phyloP scores from a whole-genome alignment of 2,329 filamentous ascomycete species.

The Alternaria brassicicola region DNA sequence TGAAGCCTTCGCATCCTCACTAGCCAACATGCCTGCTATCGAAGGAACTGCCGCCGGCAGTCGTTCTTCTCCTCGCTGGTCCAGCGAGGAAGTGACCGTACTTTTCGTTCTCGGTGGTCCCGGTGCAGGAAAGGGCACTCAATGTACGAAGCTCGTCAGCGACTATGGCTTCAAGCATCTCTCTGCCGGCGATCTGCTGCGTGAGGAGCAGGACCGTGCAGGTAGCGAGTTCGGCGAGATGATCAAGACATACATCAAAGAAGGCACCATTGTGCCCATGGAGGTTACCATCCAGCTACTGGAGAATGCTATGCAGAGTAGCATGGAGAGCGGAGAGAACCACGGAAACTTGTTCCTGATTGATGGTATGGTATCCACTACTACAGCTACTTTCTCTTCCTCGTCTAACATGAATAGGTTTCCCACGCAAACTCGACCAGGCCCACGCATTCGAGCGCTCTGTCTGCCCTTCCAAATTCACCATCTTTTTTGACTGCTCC shows the following conservation, averaged over 20 bases:
- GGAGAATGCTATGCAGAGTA: slow-evolving; percentile 86
- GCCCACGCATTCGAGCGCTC: slow-evolving; percentile 89
- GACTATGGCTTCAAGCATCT: slow-evolving; percentile 93
- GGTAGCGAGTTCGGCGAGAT: slow-evolving; percentile 89
- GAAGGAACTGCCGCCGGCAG: slow-evolving; percentile 44
- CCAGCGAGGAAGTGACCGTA: slow-evolving; percentile 78
- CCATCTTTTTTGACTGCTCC: slow-evolving; percentile 92
- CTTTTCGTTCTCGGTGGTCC: slow-evolving; percentile 96
- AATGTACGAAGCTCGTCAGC: slow-evolving; percentile 85
- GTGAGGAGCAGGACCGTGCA: slow-evolving; percentile 86
- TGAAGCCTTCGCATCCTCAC: slow-evolving; percentile 34
- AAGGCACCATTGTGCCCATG: slow-evolving; percentile 98
- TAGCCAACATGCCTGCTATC: slow-evolving; percentile 49
- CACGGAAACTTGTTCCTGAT: slow-evolving; percentile 74
- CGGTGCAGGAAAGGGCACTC: slow-evolving; percentile 94
- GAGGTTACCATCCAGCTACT: slow-evolving; percentile 93
- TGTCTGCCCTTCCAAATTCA: slow-evolving; percentile 82
- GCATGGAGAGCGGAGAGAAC: slow-evolving; percentile 59
- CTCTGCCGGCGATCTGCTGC: slow-evolving; percentile 89
- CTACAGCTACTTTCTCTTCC: too few species aligned
- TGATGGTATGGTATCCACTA: slow-evolving; percentile 56
- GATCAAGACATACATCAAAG: slow-evolving; percentile 91
- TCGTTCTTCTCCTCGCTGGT: slow-evolving; percentile 73
- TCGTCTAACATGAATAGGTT: slow-evolving; percentile 59
- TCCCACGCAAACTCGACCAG: slow-evolving; percentile 97